Evolutionary conservation across 2,329 filamentous ascomycete genomes (phyloP).

Genomic region (Shiraia sp.): DNA sequence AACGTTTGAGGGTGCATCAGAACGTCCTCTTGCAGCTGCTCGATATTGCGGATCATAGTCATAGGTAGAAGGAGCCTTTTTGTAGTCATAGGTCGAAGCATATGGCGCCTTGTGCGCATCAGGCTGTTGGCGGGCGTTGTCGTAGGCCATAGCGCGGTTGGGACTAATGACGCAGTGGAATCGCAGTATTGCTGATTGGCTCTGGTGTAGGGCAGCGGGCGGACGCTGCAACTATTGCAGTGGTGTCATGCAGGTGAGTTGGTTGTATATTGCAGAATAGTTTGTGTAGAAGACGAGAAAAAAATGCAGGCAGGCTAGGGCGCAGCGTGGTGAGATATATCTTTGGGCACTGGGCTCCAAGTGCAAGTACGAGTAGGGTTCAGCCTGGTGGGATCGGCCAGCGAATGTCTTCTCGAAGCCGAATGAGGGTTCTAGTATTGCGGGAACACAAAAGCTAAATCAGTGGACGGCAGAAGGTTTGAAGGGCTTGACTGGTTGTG

Average conservation of each 20-base stretch:
- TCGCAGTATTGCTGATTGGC: constrained; percentile 9
- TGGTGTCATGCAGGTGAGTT: constrained; percentile 22
- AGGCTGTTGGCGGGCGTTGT: constrained; percentile 21
- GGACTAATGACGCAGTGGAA: constrained; percentile 21
- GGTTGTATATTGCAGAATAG: constrained; percentile 9
- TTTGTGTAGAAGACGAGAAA: not conserved
- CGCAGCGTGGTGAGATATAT: constrained; percentile 7
- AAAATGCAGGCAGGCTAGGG: constrained; percentile 3
- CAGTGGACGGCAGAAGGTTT: constrained; percentile 6
- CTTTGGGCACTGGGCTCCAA: constrained; percentile 9
- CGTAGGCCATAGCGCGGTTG: constrained; percentile 14
- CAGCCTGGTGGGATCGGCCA: constrained; percentile 19
- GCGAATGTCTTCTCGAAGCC: constrained; percentile 17
- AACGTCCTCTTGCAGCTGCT: constrained; percentile 19
- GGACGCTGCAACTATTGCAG: constrained; percentile 23
- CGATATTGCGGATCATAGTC: constrained; percentile 32
- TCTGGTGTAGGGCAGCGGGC: constrained; percentile 21
- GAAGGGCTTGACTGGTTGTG: constrained; percentile 14
- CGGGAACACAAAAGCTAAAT: constrained; percentile 5
- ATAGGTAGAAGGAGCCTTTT: constrained; percentile 22
- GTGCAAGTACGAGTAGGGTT: constrained; percentile 12
- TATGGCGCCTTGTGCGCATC: constrained; percentile 21
- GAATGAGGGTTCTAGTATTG: constrained; percentile 10
- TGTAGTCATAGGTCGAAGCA: constrained; percentile 23
- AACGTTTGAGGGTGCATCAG: constrained; percentile 36